These are phyloP conservation scores for Scutellaria baicalensis DNA, from an alignment of 257 asterid genomes.

Conservation along the genomic window DNA sequence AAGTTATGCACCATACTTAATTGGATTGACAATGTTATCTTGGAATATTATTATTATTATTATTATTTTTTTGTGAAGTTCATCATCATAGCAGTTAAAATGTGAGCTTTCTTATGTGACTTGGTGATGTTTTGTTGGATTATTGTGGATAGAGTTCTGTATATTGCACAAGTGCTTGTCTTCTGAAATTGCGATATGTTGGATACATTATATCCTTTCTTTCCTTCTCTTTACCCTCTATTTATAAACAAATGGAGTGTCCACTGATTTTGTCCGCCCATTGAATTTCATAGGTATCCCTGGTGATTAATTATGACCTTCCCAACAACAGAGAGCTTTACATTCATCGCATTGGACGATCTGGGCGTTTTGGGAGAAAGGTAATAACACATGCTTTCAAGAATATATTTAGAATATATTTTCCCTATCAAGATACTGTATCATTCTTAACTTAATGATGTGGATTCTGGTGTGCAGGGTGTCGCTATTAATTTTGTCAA, in stretches of 20 bases:
- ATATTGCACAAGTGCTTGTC: background rate
- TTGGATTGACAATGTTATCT: background rate
- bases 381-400: conserved; percentile 22
- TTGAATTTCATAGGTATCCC: conserved; percentile 50
- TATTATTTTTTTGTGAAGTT: too few species aligned
- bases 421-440: background rate
- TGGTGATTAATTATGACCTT: conserved; percentile 96
- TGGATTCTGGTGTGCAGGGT: conserved; percentile 51
- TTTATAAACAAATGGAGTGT: background rate
- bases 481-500: conserved; percentile 94
- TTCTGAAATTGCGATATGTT: background rate
- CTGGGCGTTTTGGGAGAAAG: conserved; percentile 99
- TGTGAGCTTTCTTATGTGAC: background rate
- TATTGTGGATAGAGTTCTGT: background rate
- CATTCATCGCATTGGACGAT: conserved; percentile 94
- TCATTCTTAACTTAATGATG: background rate
- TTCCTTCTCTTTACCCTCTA: background rate
- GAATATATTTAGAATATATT: background rate
- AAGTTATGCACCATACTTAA: background rate
- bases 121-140: background rate
- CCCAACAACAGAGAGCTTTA: conserved; percentile 95
- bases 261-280: background rate
- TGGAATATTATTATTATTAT: background rate
- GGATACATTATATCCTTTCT: background rate
- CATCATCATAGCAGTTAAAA: background rate